Base-by-base conservation (phyloP, 1,284 basidiomycete genomes). In the Trametes polyzona region DNA sequence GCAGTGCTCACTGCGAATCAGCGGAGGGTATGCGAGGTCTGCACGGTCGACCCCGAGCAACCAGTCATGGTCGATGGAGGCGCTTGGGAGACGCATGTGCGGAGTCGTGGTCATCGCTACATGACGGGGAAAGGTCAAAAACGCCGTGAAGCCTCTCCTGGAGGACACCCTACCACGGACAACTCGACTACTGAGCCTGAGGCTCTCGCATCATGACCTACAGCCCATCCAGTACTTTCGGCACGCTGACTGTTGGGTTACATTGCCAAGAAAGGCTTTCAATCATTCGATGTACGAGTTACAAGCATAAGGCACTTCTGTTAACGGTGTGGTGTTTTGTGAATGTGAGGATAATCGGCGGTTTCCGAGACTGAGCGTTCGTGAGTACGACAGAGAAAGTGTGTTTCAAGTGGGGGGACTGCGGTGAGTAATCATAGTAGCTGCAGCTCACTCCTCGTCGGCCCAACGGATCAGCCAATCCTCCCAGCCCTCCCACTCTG, bases 31-130 rank as follows among this genome's bases (percentile, higher is more conserved):
- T 98, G 95, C 70, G 69, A 80, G 0, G 67, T 81, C 1, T 98
- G 95, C 68, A 94, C 93, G 0, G 64, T 69, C 4, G 78, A 93
- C 57, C 68, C 77, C 0, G 70, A 75, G 1, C 74, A 80, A 24
- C 95, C 95, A 0, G 79, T 92, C 52, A 88, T 95, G 80, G 78
- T 97, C 50, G 81, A 84, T 68, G 84, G 83, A 3, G 71, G 74
- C 12, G 82, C 88, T 59, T 92, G 90, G 86, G 78, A 81, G 0
- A 72, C 69, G 0, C 94, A 96, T 71, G 66, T 78, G 33, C 76
- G 74, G 37, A 87, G 85, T 23, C 84, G 83, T 46, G 55, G 73
- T 5, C 93, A 95, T 69, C 78, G 78, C 61, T 53, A 50, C 14
- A 52, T 57, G 52, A 54, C 51, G 14, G 46, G n/a, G 57, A 1